Conservation (phyloP, 2,329 filamentous ascomycete genomes). For the Thielaviopsis euricoi region DNA sequence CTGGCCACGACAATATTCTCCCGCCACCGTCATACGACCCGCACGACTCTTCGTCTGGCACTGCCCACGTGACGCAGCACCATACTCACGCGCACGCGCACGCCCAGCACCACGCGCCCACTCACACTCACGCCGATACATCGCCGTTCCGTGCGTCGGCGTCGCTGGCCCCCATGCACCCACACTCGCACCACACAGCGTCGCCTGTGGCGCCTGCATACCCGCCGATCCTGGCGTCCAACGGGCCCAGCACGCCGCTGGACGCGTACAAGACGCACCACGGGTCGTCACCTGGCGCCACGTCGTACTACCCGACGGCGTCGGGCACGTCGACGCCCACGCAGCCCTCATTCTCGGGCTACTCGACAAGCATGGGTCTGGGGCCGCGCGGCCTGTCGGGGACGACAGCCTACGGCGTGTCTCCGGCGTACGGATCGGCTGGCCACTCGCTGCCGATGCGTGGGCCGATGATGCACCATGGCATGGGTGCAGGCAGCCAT, state of each 20-base stretch:
- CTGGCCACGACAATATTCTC: constrained; percentile 44
- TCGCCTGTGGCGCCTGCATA: constrained; percentile 1
- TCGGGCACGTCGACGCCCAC: neutral
- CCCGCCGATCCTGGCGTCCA: constrained; percentile 14
- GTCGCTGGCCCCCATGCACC: constrained; percentile 9
- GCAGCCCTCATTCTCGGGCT: constrained; percentile 4
- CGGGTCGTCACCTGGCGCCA: constrained; percentile 1
- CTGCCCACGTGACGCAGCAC: neutral
- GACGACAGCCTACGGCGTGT: too few relatives aligned
- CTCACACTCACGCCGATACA: constrained; percentile 25
- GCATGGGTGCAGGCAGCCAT: constrained; percentile 40
- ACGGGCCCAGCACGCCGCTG: constrained; percentile 4
- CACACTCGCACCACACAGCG: neutral
- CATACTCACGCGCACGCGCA: constrained; percentile 19
- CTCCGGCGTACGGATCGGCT: too few relatives aligned
- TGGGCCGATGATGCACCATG: neutral
- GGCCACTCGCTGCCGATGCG: neutral
- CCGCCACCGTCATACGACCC: constrained; percentile 52
- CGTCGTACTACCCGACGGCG: constrained; percentile 10
- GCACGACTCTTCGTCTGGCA: constrained; percentile 22
- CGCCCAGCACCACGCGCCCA: neutral
- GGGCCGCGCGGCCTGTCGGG: constrained; percentile 2
- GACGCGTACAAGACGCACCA: constrained; percentile 11
- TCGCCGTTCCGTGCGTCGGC: constrained; percentile 8
- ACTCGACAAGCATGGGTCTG: neutral